Evolutionary conservation across 805 yeast species (phyloP), one percentile per base, ranked within the genome.

Genomic region (Metschnikowia koreensis): DNA sequence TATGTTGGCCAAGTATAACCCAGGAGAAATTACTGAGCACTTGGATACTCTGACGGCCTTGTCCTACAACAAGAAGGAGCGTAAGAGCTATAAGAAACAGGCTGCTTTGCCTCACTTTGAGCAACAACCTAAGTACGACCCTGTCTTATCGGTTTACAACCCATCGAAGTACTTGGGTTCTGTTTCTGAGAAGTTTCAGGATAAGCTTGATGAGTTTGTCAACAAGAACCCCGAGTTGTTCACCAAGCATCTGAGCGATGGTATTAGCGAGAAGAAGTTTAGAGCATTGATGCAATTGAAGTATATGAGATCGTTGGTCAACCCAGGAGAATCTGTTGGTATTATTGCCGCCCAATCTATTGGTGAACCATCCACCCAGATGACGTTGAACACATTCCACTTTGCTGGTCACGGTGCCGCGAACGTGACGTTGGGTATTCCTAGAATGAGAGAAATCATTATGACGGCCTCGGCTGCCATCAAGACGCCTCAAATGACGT

Each of bases 391-490:
- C 70, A 89, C 97, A 44, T 89, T 89, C 89, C 97, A 94, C 78
- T 94, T 94, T 66, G 99, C 99, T 63, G 99, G 99, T 70, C 99
- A 96, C 76, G 99, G 99, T 83, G 99, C 99, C 52, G 99, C 99
- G 43, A 94, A 94, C 73, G 99, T 94, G 58, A 94, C 99, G 0
- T 80, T 94, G 64, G 99, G 99, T 87, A 94, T 94, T 67, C 99
- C 99, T 40, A 97, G 99, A 83, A 85, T 94, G 89, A 87, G 99
- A 83, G 99, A 94, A 81, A 94, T 94, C 71, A 91, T 94, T 68
- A 94, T 94, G 99, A 96, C 99, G 11, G 99, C 99, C 17, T 89
- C 97, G 53, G 84, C 97, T 22, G 74, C 87, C 44, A 94, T 94
- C 66, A 89, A 90, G 76, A 94, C 99, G n/a, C 99, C 99, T 42